These are phyloP conservation scores for Choiromyces venosus DNA, from an alignment of 495 filamentous ascomycete genomes.

Conservation along the genomic window DNA sequence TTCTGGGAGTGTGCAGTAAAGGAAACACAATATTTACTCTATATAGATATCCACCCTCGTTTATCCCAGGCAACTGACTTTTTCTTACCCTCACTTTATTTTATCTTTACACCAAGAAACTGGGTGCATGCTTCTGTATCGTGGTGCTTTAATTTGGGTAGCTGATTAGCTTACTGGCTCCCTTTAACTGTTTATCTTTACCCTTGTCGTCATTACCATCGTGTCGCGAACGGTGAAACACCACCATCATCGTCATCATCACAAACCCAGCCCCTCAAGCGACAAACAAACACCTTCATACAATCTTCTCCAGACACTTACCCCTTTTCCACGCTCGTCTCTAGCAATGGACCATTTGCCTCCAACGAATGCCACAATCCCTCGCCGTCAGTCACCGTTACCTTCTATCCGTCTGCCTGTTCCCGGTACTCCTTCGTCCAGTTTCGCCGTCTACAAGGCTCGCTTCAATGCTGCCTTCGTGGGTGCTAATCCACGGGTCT, in stretches of 20 bases:
- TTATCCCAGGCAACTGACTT: neutral
- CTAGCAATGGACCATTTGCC: neutral
- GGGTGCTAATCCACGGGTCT: slow-evolving; percentile 65
- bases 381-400: slow-evolving; percentile 12
- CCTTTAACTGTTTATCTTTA: neutral
- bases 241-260: slow-evolving; percentile 20
- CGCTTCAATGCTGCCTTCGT: slow-evolving; percentile 59
- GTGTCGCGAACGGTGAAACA: slow-evolving; percentile 6
- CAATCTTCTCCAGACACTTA: neutral
- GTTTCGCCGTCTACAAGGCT: slow-evolving; percentile 63
- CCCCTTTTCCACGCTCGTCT: neutral
- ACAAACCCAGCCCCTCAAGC: neutral
- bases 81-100: neutral
- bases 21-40: neutral
- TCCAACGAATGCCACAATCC: neutral
- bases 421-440: slow-evolving; percentile 67
- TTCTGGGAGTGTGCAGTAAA: neutral
- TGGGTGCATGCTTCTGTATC: neutral
- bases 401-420: slow-evolving; percentile 58
- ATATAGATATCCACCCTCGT: neutral
- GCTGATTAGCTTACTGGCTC: neutral
- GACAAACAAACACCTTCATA: neutral
- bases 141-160: neutral
- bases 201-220: neutral
- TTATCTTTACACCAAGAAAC: neutral